Percentiles rank a stretch among this genome's conserved stretches.
Evolutionary conservation across 148 eudicot genomes (phyloP).

Genomic region (Tetragonia tetragonoides): DNA sequence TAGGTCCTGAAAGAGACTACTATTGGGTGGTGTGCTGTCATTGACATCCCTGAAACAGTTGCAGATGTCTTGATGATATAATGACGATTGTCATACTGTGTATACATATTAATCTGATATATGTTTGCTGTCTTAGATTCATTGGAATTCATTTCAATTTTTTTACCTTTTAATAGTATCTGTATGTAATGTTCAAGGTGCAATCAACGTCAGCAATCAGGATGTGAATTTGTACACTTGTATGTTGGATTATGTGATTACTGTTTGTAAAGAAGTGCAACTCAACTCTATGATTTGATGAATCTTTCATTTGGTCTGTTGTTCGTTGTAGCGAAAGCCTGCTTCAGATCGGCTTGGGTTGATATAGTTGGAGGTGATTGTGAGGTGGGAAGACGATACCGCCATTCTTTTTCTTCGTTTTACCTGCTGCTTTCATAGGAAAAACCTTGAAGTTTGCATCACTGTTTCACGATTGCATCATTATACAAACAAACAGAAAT

Average conservation of each 20-base stretch:
- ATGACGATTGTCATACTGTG: background rate
- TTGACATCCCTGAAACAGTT: background rate
- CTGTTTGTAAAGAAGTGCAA: background rate
- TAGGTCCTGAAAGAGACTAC: slow-evolving; percentile 24
- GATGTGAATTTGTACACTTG: background rate
- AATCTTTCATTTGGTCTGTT: too few species aligned
- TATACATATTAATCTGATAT: background rate
- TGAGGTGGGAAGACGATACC: too few species aligned
- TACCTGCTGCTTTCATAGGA: too few species aligned
- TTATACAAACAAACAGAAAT: too few species aligned
- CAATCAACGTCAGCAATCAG: background rate
- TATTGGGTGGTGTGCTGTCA: background rate
- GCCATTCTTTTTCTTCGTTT: too few species aligned
- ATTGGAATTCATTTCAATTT: background rate
- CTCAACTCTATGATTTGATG: background rate
- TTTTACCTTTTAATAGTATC: background rate
- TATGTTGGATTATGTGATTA: background rate
- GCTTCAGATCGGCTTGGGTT: too few species aligned
- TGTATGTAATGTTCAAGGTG: background rate
- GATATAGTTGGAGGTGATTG: too few species aligned
- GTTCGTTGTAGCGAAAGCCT: too few species aligned
- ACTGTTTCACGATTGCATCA: too few species aligned
- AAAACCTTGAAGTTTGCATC: too few species aligned
- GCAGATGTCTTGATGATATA: slow-evolving; percentile 7
- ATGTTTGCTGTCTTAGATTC: slow-evolving; percentile 1